These are phyloP conservation scores for Dioszegia hungarica DNA, from an alignment of 768 basidiomycete genomes.

Conservation along the genomic window DNA sequence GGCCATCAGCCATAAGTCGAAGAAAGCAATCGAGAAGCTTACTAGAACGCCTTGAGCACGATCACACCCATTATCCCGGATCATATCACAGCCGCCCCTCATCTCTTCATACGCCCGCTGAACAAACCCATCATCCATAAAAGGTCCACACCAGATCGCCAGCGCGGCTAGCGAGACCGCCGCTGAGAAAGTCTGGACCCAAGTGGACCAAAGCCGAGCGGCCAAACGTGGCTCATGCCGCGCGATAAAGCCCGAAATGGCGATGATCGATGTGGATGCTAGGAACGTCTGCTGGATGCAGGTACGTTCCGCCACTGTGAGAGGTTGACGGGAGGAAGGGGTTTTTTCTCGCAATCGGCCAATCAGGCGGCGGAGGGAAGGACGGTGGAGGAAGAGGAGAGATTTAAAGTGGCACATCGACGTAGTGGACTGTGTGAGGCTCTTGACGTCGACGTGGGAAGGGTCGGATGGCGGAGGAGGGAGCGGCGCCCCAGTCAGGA, in stretches of 20 bases:
- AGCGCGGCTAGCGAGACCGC: constrained; percentile 40
- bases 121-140: constrained; percentile 29
- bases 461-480: constrained; percentile 17
- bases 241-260: constrained; percentile 26
- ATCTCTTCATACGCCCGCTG: constrained; percentile 31
- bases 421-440: constrained; percentile 10
- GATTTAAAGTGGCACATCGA: constrained; percentile 43
- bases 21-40: not conserved
- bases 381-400: constrained; percentile 38
- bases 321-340: not conserved
- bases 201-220: constrained; percentile 34
- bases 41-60: constrained; percentile 32
- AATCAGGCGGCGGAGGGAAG: constrained; percentile 33
- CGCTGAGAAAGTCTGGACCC: constrained; percentile 43
- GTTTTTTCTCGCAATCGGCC: constrained; percentile 21
- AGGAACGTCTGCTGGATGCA: constrained; percentile 26
- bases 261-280: constrained; percentile 36
- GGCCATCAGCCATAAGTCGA: not conserved
- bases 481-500: constrained; percentile 19
- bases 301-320: constrained; percentile 24
- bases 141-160: constrained; percentile 41
- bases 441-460: constrained; percentile 11
- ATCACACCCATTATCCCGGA: constrained; percentile 27
- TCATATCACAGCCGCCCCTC: constrained; percentile 35
- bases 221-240: constrained; percentile 32